phyloP scores from a whole-genome alignment of 1,139 yeast species.

The Pichia sp. region DNA sequence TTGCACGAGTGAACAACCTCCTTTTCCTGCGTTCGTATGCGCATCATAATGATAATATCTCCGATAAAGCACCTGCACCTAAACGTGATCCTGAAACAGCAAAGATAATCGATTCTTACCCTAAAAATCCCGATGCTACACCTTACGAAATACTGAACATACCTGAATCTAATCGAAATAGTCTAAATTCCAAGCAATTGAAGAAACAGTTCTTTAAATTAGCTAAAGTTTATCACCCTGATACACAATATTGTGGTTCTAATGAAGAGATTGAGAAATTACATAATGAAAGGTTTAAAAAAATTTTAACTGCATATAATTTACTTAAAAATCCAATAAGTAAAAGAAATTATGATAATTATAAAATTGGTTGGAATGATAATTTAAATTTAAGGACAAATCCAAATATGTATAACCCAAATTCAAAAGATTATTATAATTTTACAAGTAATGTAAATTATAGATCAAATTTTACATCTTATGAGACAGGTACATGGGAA shows the following conservation, averaged over 20 bases:
- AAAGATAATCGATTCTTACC: slow-evolving; percentile 42
- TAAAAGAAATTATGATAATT: slow-evolving; percentile 37
- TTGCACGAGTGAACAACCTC: no score
- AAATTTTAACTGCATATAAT: slow-evolving; percentile 66
- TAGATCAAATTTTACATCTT: slow-evolving; percentile 12
- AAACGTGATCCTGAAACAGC: slow-evolving; percentile 14
- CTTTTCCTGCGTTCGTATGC: not conserved
- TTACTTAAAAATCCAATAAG: slow-evolving; percentile 52
- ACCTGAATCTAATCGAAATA: slow-evolving; percentile 31
- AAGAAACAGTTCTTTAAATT: slow-evolving; percentile 52
- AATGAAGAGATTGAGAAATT: slow-evolving; percentile 32
- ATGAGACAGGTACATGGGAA: slow-evolving; percentile 58
- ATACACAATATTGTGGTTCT: slow-evolving; percentile 32
- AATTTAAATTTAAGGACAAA: slow-evolving; percentile 18
- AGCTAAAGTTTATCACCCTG: slow-evolving; percentile 87
- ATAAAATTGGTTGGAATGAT: slow-evolving; percentile 37
- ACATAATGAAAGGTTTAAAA: slow-evolving; percentile 58
- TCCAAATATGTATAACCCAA: slow-evolving; percentile 18
- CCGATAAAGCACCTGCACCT: no score
- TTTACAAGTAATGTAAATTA: slow-evolving; percentile 3
- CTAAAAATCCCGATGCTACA: slow-evolving; percentile 38
- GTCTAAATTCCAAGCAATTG: slow-evolving; percentile 26
- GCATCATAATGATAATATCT: no score
- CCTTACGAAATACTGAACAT: slow-evolving; percentile 71
- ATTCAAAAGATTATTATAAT: slow-evolving; percentile 11